Percentiles rank a stretch among this genome's conserved stretches.
Evolutionary conservation across 805 yeast genomes (phyloP).

Genomic region (Komagataella pseudopastoris): DNA sequence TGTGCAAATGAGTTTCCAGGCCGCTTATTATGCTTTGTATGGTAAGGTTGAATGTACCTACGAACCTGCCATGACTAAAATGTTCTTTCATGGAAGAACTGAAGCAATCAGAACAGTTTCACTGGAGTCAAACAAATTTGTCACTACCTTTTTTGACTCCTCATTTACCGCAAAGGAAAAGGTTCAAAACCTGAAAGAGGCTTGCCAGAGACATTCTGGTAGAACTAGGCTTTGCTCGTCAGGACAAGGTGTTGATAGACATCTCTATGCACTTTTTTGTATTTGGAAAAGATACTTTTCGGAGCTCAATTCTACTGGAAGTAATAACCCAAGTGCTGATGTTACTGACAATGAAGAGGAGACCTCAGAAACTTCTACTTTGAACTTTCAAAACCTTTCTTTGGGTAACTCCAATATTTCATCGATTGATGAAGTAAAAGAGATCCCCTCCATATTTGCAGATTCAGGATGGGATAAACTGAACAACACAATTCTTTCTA

Average conservation of each 20-base stretch:
- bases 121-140: slow-evolving; percentile 66
- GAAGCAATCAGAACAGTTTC: slow-evolving; percentile 86
- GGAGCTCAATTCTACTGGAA: slow-evolving; percentile 9
- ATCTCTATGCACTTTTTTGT: slow-evolving; percentile 74
- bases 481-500: slow-evolving; percentile 68
- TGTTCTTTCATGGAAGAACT: slow-evolving; percentile 79
- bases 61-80: slow-evolving; percentile 94
- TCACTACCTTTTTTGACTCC: slow-evolving; percentile 69
- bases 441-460: slow-evolving; percentile 64
- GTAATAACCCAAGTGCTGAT: slow-evolving; percentile 1
- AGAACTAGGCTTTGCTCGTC: slow-evolving; percentile 56
- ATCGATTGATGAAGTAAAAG: slow-evolving; percentile 13
- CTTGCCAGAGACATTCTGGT: slow-evolving; percentile 57
- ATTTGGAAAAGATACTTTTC: slow-evolving; percentile 63
- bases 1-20: slow-evolving; percentile 87
- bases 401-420: slow-evolving; percentile 7
- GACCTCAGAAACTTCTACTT: slow-evolving; percentile 17
- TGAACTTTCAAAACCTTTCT: slow-evolving; percentile 13
- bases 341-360: slow-evolving; percentile 11
- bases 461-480: slow-evolving; percentile 83
- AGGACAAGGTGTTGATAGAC: slow-evolving; percentile 90
- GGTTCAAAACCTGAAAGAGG: slow-evolving; percentile 43
- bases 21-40: slow-evolving; percentile 81
- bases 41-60: slow-evolving; percentile 90
- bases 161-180: slow-evolving; percentile 45